Evolutionary conservation across 2,329 filamentous ascomycete species (phyloP).

Genomic region (Scedosporium minutisporum): DNA sequence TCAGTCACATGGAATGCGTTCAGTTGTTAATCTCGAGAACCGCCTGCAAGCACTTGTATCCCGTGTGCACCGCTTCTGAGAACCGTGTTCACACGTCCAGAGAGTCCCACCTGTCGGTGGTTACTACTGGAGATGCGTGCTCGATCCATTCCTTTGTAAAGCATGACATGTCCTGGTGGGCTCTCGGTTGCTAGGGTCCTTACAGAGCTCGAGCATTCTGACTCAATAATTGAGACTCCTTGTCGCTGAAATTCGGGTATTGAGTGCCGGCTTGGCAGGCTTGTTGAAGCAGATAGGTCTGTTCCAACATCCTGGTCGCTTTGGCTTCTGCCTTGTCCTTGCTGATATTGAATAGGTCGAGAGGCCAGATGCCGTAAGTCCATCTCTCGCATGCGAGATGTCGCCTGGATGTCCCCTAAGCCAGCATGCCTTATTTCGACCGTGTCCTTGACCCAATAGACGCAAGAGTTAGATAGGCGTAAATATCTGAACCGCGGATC

Average conservation of each 20-base stretch:
- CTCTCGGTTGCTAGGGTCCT: neutral
- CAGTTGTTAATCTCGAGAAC: too few relatives aligned
- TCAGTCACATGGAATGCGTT: too few relatives aligned
- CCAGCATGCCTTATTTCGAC: slow-evolving; percentile 12
- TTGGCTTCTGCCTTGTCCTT: neutral
- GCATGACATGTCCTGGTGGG: neutral
- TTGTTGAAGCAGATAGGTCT: neutral
- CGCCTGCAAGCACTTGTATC: too few relatives aligned
- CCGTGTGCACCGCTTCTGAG: too few relatives aligned
- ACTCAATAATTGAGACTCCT: too few relatives aligned
- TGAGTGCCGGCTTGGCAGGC: neutral
- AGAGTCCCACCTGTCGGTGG: too few relatives aligned
- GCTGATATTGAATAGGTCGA: neutral
- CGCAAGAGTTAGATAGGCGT: slow-evolving; percentile 10
- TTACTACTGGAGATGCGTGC: neutral
- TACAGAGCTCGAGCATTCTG: neutral
- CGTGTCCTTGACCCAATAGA: slow-evolving; percentile 11
- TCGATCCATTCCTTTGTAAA: neutral
- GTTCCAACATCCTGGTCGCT: neutral
- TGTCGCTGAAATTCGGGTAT: neutral
- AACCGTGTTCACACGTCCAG: too few relatives aligned
- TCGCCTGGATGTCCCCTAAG: slow-evolving; percentile 7
- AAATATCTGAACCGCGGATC: slow-evolving; percentile 11
- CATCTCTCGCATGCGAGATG: slow-evolving; percentile 2
- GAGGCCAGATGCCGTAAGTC: neutral